Base-by-base conservation (phyloP, 2,329 filamentous ascomycete species). In the Pyrenophora tritici-repentis region DNA sequence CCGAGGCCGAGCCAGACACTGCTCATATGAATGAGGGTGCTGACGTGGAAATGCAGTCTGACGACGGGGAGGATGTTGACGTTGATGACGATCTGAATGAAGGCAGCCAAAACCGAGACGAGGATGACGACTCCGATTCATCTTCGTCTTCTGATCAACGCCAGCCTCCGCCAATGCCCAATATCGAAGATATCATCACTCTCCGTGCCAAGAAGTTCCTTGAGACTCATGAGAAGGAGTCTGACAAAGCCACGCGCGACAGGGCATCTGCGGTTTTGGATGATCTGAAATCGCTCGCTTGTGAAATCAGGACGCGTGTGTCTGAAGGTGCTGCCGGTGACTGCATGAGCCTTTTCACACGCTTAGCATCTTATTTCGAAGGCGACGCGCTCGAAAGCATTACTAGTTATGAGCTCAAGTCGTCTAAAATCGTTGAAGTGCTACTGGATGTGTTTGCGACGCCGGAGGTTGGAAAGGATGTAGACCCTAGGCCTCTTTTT, bases 401-500 rank as follows among this genome's bases (percentile, higher is more conserved):
- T 45, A 99, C 94, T 0, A 99, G 94, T 73, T 92, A 93, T 40
- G 94, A 99, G 71, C 79, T 99, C 26, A 83, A 97, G 44, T 91
- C 90, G 24, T 97, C 94, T 1, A 90, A 91, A 14, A 85, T 99
- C 47, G 92, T 99, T 9, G 85, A 90, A 37, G 86, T 90, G 8
- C 79, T 99, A 2, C 82, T 97, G 36, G 84, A 89, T 26, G 83
- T 96, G 8, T 91, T 99, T 68, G 89, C 86, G 22, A 52, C 32
- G 63, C 87, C 86, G 0, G 82, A 89, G 59, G 82, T 86, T 47
- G 50, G 69, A 29, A 67, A 71, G n/a, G 74, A 72, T 34, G 61
- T 68, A 32, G 81, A 87, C 53, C 90, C 92, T 35, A 87, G 91
- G 60, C 86, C 90, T 2, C 86, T 89, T 13, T 97, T 99, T 71